A percentile compares a stretch with the other conserved stretches of the same genome.
phyloP scores from a whole-genome alignment of 2,329 filamentous ascomycete species.

The Sporothrix inflata region DNA sequence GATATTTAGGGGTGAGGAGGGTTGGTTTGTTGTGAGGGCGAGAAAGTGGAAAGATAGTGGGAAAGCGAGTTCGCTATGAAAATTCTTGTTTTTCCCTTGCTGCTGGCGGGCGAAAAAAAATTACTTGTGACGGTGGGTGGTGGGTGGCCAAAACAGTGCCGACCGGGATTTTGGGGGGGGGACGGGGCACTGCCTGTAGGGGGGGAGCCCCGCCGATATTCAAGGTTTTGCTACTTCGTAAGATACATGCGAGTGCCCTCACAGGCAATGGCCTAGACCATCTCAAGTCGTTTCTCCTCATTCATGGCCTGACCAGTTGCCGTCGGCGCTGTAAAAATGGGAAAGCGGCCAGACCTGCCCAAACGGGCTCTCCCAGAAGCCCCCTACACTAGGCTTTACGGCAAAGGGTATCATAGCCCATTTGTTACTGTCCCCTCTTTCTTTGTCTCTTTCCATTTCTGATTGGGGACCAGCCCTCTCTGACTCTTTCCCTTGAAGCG shows the following conservation, averaged over 20 bases:
- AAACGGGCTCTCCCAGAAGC: neutral
- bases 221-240: neutral
- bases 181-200: neutral
- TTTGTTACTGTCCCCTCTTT: neutral
- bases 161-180: neutral
- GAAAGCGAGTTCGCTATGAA: neutral
- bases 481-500: conserved; percentile 19
- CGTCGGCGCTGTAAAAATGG: neutral
- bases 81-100: conserved; percentile 15
- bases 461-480: neutral
- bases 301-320: neutral
- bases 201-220: neutral
- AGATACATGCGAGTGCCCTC: neutral
- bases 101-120: conserved; percentile 22
- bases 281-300: neutral
- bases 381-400: neutral
- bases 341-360: neutral
- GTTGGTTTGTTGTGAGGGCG: neutral
- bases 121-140: conserved; percentile 22
- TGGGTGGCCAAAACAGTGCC: conserved; percentile 18
- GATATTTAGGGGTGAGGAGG: conserved; percentile 12
- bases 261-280: conserved; percentile 10
- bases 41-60: conserved; percentile 9
- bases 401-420: neutral
- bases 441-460: neutral